Base-by-base conservation (phyloP, 345 rosid species). In the Pugionium cornutum region DNA sequence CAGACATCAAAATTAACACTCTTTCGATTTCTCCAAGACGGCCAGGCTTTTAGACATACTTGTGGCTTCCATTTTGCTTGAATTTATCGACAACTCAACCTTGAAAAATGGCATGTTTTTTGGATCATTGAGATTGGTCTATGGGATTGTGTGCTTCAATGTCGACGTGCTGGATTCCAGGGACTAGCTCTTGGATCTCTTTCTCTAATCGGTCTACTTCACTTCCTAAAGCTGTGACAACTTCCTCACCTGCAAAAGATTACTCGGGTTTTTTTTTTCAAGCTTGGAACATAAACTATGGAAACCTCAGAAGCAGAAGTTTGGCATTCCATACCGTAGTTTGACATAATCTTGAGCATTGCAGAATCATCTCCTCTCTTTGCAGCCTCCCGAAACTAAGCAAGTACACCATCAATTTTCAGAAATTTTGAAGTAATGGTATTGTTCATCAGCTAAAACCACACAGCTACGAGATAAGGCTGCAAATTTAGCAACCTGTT, bases 151-250 rank as follows among this genome's bases (percentile, higher is more conserved):
- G 99, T 56, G 95, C 99, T 79, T 94, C 99, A 2, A 94, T 94
- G 78, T 94, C 99, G 1, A 94, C 99, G 35, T 94, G 97, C 34
- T 88, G 89, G 66, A 94, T 85, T 41, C 99, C 99, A 0, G 99
- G 99, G 65, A 90, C 97, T 68, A 94, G 91, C 55, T 88, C 95
- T 53, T 87, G 97, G 37, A 94, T 94, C 81, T 94, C 96, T 72
- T 80, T 85, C 74, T 94, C 99, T 9, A 94, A 87, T 79, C 99
- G 78, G 62, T 88, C 96, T n/a, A 94, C 99, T 79, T 94, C 99
- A 7, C 96, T 83, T 57, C 99, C 99, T 73, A 94, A 83, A 63
- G 97, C 99, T 36, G 94, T 90, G 25, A 94, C 99, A 35, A 94
- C 89, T 77, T 94, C 99, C 82, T 94, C 99, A 52, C 98, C 98